Evolutionary conservation across 257 asterid genomes (phyloP).

Genomic region (Forsythia viridissima): DNA sequence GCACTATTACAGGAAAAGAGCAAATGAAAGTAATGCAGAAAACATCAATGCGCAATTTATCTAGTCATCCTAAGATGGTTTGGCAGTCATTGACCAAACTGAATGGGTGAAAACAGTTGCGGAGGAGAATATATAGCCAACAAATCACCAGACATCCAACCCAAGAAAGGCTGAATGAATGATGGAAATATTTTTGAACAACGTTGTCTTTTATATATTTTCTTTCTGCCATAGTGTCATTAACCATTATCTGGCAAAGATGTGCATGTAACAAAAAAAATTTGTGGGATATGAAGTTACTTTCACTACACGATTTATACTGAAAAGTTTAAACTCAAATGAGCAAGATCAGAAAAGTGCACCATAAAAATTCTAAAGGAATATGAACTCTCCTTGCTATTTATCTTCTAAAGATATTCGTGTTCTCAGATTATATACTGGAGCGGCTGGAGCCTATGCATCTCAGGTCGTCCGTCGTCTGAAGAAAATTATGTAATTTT

Average conservation of each 20-base stretch:
- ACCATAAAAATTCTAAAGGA: neutral
- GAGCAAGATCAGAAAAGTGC: neutral
- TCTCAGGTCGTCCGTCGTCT: too few relatives aligned
- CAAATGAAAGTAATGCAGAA: neutral
- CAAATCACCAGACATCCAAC: neutral
- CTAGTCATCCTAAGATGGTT: neutral
- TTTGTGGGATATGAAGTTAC: neutral
- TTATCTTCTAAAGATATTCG: too few relatives aligned
- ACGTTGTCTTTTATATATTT: too few relatives aligned
- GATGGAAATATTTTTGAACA: neutral
- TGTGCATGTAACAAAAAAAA: too few relatives aligned
- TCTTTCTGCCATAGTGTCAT: neutral
- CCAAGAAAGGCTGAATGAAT: neutral
- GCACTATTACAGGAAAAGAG: slow-evolving; percentile 19
- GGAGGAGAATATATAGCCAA: neutral
- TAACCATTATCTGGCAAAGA: neutral
- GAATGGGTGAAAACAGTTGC: neutral
- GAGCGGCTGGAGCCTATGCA: neutral
- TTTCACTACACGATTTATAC: neutral
- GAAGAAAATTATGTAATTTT: too few relatives aligned
- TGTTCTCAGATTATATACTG: neutral
- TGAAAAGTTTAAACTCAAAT: neutral
- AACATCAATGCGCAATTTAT: neutral
- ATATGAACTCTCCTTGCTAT: neutral
- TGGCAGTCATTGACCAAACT: neutral